These are phyloP conservation scores for Solanum aculeatissimum DNA, from an alignment of 305 asterid species.

Conservation along the genomic window DNA sequence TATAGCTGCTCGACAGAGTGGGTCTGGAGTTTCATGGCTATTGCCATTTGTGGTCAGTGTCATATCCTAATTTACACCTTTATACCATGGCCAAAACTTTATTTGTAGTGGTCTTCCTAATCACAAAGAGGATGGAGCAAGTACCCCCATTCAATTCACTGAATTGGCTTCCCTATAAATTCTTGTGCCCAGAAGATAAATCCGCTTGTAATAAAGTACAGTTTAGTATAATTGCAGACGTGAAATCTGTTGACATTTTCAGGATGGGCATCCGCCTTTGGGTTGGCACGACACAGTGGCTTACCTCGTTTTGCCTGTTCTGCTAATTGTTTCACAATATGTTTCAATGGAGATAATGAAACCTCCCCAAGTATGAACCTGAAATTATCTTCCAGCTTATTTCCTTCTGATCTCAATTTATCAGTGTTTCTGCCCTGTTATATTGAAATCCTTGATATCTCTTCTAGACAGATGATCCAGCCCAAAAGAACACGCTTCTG, in stretches of 20 bases:
- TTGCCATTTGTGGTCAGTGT: slow-evolving; percentile 87
- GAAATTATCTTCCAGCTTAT: not conserved
- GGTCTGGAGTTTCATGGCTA: slow-evolving; percentile 96
- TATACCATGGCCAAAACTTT: not conserved
- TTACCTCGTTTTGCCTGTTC: slow-evolving; percentile 89
- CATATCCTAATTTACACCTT: not conserved
- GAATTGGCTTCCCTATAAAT: not conserved
- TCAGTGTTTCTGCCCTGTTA: slow-evolving; percentile 5
- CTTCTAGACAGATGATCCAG: slow-evolving; percentile 92
- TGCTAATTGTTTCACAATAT: slow-evolving; percentile 77
- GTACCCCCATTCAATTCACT: not conserved
- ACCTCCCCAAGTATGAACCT: slow-evolving; percentile 86
- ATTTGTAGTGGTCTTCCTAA: not conserved
- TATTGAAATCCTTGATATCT: slow-evolving; percentile 24
- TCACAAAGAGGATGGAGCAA: not conserved
- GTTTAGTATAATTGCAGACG: not conserved
- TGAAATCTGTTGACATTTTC: slow-evolving; percentile 1
- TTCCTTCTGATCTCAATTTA: not conserved
- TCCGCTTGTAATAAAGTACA: not conserved
- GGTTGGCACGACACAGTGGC: slow-evolving; percentile 98
- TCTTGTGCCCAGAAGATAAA: not conserved
- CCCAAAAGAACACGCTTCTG: slow-evolving; percentile 93
- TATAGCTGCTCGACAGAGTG: slow-evolving; percentile 98
- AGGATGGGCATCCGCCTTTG: slow-evolving; percentile 99
- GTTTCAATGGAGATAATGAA: slow-evolving; percentile 99